phyloP scores from a whole-genome alignment of 257 asterid genomes.

The Solanum habrochaites region DNA sequence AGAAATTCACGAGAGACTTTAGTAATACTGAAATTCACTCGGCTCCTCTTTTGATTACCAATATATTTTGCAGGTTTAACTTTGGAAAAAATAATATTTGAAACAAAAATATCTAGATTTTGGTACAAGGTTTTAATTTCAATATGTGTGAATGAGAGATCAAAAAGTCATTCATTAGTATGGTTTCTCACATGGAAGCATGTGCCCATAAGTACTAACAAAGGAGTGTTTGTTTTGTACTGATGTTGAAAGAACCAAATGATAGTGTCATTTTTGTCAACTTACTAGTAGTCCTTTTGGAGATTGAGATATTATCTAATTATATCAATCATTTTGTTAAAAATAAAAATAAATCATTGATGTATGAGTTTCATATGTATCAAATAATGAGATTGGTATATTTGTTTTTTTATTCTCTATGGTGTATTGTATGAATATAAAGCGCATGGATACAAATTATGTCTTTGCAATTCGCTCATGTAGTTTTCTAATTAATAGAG shows the following conservation, averaged over 20 bases:
- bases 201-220: constrained; percentile 25
- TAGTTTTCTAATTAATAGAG: not conserved
- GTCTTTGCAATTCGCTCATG: not conserved
- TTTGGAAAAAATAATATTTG: not conserved
- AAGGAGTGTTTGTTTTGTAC: constrained; percentile 41
- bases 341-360: not conserved
- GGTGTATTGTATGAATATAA: not conserved
- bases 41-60: not conserved
- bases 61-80: not conserved
- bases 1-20: not conserved
- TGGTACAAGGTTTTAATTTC: not conserved
- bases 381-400: not conserved
- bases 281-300: constrained; percentile 13
- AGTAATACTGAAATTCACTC: not conserved
- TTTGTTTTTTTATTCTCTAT: not conserved
- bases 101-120: not conserved
- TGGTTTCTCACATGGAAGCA: constrained; percentile 60
- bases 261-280: constrained; percentile 40
- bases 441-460: not conserved
- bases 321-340: not conserved
- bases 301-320: not conserved
- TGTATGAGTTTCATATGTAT: not conserved
- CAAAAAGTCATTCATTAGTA: not conserved
- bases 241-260: constrained; percentile 32
- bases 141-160: not conserved